Base-by-base conservation (phyloP, 352 stramenopile species). In the Phytopythium mirpurense region DNA sequence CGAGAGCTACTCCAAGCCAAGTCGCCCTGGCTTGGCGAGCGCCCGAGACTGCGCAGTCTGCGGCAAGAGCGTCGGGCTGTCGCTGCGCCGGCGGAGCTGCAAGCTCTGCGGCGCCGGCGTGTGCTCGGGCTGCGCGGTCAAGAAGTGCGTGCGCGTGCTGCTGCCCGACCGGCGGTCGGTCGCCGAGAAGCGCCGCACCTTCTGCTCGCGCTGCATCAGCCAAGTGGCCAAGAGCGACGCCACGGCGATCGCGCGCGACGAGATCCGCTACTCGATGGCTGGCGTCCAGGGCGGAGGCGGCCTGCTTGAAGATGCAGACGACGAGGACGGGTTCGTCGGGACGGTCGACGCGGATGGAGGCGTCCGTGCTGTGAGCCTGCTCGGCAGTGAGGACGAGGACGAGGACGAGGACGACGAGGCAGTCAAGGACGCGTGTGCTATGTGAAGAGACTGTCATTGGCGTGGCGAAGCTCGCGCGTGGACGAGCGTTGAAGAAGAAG, bases 81-180 rank as follows among this genome's bases (percentile, higher is more conserved):
- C 53, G 15, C 34, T 57, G 47, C 42, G 52, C 24, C 46, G 45
- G 46, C 41, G 48, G 35, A 63, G 46, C 44, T 74, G 62, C 56
- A 63, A 67, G 55, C 61, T 65, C 16, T 74, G 65, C 44, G 18
- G 50, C 5, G 42, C 48, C 27, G 24, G 44, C 16, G 59, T 74
- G 37, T 74, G 65, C 56, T 70, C 65, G 7, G 63, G 46, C 21
- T 74, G 65, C 55, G 55, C 46, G 43, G 56, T 74, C 51, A 74
- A 74, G 55, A 74, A 70, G 32, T 57, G 63, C 51, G 59, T 74
- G 68, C 67, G 57, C 42, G 69, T 77, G 38, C 56, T 80, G 50
- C 50, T 64, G 24, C 59, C 63, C 5, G 70, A 80, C 44, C 48
- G 56, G 45, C 65, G 56, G 15, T 65, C 65, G 2, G 50, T 80